Base-by-base conservation (phyloP, 106 monocot genomes). In the Vanilla planifolia region DNA sequence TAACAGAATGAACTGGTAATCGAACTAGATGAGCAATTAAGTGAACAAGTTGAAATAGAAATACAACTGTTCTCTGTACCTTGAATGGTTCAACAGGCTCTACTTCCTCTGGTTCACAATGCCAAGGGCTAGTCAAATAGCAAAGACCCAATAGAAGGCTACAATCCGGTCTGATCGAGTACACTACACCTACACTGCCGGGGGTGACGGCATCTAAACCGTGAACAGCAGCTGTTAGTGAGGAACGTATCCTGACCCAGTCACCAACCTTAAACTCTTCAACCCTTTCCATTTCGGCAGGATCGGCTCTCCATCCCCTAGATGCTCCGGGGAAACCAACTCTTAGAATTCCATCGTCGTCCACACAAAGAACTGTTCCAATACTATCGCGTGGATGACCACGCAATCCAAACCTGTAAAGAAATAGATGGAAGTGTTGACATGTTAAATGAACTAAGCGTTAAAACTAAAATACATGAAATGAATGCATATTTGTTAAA, bases 81-180 rank as follows among this genome's bases (percentile, higher is more conserved):
- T 51, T 92, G 63, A 92, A 98, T 51, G 91, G 88, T 43, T 98
- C 98, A 56, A 98, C 98, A 68, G 73, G 88, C 68, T 98, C 98
- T 65, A 98, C 98, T 77, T 98, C 98, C 68, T 98, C 98, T 37
- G 98, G 98, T 76, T 98, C 98, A 74, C 92, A 98, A 73, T 82
- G 88, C 98, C 92, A 98, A 40, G 92, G 98, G 45, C 43, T 75
- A 50, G 81, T 68, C 57, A 98, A 70, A 65, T 98, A 98, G 61
- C 88, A 88, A 46, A 98, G 84, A 45, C 85, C 84, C 55, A 98
- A 61, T 23, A 98, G 51, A 60, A 98, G 84, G 53, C 98, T 92
- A 66, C 85, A 88, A 55, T 98, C 98, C 25, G 98, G 98, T 51
- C 98, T 73, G 75, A 98, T 98, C 33, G 84, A 81, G 68, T 75